Conservation (phyloP, 805 yeast species). For the Wickerhamomyces rabaulensis region DNA sequence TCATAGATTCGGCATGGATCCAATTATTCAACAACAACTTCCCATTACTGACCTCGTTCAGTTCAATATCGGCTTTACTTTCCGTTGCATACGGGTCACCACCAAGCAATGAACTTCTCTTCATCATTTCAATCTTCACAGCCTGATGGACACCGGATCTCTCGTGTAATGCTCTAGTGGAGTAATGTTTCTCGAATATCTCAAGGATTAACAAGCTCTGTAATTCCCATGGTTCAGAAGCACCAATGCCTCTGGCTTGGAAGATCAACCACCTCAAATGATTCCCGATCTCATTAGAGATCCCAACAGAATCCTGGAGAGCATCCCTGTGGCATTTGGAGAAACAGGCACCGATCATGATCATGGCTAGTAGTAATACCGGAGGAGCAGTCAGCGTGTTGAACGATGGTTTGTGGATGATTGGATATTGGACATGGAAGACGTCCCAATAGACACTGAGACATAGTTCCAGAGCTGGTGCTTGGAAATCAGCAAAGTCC, state of each 20-base stretch:
- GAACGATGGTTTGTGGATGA: slow-evolving; percentile 43
- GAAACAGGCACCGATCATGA: slow-evolving; percentile 49
- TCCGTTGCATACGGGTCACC: slow-evolving; percentile 42
- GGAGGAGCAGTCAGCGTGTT: slow-evolving; percentile 42
- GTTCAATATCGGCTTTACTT: slow-evolving; percentile 3
- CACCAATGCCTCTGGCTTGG: slow-evolving; percentile 34
- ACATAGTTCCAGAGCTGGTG: slow-evolving; percentile 16
- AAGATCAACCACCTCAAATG: slow-evolving; percentile 65
- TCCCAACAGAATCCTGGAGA: slow-evolving; percentile 2
- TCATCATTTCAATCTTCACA: slow-evolving; percentile 65
- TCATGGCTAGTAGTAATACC: slow-evolving; percentile 44
- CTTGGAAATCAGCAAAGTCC: slow-evolving; percentile 17
- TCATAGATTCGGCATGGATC: slow-evolving; percentile 73
- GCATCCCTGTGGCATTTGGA: slow-evolving; percentile 23
- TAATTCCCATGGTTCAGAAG: slow-evolving; percentile 22
- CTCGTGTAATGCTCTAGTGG: slow-evolving; percentile 64
- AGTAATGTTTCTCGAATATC: slow-evolving; percentile 66
- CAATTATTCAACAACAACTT: slow-evolving; percentile 33
- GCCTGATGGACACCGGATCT: slow-evolving; percentile 80
- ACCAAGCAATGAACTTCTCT: slow-evolving; percentile 67
- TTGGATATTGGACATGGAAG: slow-evolving; percentile 47
- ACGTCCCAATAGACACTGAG: slow-evolving; percentile 43
- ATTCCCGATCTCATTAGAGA: slow-evolving; percentile 23
- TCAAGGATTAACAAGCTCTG: slow-evolving; percentile 67
- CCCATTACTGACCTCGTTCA: not conserved